Evolutionary conservation across 2,329 filamentous ascomycete genomes (phyloP).

Genomic region (Penicillium hesseltinei): DNA sequence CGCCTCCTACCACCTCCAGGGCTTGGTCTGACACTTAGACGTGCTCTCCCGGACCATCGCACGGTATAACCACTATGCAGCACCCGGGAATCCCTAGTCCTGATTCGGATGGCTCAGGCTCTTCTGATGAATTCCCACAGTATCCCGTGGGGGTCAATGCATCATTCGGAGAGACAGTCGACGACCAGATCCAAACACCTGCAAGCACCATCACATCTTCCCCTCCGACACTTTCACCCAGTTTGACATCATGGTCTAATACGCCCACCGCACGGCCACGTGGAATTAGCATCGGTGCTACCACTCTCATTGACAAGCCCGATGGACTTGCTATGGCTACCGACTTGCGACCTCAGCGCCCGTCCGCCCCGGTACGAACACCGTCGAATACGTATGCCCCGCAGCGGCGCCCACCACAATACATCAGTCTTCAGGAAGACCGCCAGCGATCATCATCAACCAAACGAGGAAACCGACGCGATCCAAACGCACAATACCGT

Average conservation of each 20-base stretch:
- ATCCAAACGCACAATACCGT: constrained; percentile 70
- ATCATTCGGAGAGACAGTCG: constrained; percentile 32
- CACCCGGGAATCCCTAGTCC: constrained; percentile 40
- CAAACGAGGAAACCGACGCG: constrained; percentile 54
- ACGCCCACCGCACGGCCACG: constrained; percentile 42
- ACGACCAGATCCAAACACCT: constrained; percentile 31
- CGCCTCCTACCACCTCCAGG: constrained; percentile 21
- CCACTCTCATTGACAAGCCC: constrained; percentile 44
- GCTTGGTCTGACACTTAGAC: constrained; percentile 6
- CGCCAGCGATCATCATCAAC: constrained; percentile 58
- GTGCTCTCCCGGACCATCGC: constrained; percentile 15
- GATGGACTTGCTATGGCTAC: constrained; percentile 30
- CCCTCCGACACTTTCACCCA: constrained; percentile 28
- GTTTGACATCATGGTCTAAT: constrained; percentile 37
- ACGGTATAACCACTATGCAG: constrained; percentile 40
- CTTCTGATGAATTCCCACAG: constrained; percentile 42
- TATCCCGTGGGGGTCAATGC: constrained; percentile 33
- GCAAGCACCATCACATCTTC: constrained; percentile 36
- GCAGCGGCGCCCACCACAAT: constrained; percentile 55
- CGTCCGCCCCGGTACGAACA: constrained; percentile 67
- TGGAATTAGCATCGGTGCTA: constrained; percentile 42
- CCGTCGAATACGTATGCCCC: constrained; percentile 77
- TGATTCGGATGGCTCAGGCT: constrained; percentile 44
- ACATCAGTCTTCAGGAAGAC: constrained; percentile 47
- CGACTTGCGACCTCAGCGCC: constrained; percentile 59